phyloP scores from a whole-genome alignment of 208 protist genomes.

The Leishmania tropica region DNA sequence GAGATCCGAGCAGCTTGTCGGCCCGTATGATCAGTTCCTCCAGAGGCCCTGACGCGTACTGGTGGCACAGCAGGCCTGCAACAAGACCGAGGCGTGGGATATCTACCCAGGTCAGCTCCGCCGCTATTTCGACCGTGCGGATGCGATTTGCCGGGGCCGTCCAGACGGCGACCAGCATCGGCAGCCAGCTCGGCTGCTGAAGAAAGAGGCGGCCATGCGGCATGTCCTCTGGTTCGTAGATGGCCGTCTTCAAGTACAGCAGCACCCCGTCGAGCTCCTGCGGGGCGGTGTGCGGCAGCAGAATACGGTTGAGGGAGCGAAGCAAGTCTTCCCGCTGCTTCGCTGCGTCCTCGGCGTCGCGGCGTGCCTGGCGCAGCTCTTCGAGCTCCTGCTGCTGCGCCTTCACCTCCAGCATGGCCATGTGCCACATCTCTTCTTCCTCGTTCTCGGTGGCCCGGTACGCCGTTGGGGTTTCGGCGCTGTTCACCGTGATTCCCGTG shows the following conservation, averaged over 20 bases:
- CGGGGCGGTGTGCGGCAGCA: constrained; percentile 56
- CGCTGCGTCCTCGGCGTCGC: constrained; percentile 46
- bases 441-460: constrained; percentile 16
- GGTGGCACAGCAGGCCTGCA: constrained; percentile 55
- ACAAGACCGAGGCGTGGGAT: constrained; percentile 73
- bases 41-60: constrained; percentile 38
- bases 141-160: constrained; percentile 54
- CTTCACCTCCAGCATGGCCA: constrained; percentile 66
- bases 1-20: constrained; percentile 39
- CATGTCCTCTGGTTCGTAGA: constrained; percentile 60
- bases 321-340: constrained; percentile 32
- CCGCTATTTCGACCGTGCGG: constrained; percentile 42
- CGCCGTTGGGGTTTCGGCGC: background rate
- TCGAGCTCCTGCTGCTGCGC: constrained; percentile 65
- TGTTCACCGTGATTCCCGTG: background rate
- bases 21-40: constrained; percentile 44
- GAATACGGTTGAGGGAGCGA: constrained; percentile 41
- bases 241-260: constrained; percentile 59
- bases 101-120: constrained; percentile 42
- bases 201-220: constrained; percentile 50
- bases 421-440: constrained; percentile 58
- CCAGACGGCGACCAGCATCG: constrained; percentile 54
- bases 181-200: constrained; percentile 65
- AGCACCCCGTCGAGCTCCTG: constrained; percentile 46
- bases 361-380: constrained; percentile 41